Conservation (phyloP, 1,284 basidiomycete genomes). For the Leccinum proximum region DNA sequence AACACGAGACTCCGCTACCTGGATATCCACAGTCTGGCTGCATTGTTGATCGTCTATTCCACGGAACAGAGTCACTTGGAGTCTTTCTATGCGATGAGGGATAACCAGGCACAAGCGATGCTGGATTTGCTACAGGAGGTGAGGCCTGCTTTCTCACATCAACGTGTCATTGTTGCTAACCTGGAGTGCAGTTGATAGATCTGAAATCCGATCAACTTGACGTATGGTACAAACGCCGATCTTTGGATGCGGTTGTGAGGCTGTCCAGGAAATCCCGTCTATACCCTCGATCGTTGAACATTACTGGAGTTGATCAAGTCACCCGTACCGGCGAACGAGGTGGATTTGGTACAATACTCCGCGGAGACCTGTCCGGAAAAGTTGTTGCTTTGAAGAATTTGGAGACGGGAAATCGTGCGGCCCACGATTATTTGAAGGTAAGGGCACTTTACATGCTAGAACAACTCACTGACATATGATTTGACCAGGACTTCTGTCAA, state of each 20-base stretch:
- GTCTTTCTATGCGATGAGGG: conserved; percentile 23
- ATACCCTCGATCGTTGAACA: conserved; percentile 24
- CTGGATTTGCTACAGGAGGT: conserved; percentile 29
- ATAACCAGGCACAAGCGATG: conserved; percentile 23
- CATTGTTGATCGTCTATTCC: conserved; percentile 21
- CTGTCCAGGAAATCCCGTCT: conserved; percentile 26
- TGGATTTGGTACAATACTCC: conserved; percentile 26
- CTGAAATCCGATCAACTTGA: conserved; percentile 21
- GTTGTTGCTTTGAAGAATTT: conserved; percentile 26
- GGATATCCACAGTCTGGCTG: conserved; percentile 26
- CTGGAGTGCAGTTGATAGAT: conserved; percentile 22
- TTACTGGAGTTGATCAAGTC: conserved; percentile 19
- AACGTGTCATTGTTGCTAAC: conserved; percentile 3
- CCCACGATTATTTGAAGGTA: conserved; percentile 21
- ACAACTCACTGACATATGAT: conserved; percentile 5
- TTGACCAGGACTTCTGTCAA: conserved; percentile 23
- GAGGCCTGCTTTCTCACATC: not conserved
- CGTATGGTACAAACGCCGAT: conserved; percentile 28
- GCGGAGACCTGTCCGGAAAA: conserved; percentile 21
- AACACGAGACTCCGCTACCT: conserved; percentile 16
- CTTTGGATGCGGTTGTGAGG: conserved; percentile 28
- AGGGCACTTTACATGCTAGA: not conserved
- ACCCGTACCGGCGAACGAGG: conserved; percentile 14
- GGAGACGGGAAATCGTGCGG: conserved; percentile 10
- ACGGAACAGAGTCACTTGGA: conserved; percentile 15